Evolutionary conservation across 2,329 filamentous ascomycete genomes (phyloP), one percentile per base, ranked within the genome.

Genomic region (Fusarium sp.): DNA sequence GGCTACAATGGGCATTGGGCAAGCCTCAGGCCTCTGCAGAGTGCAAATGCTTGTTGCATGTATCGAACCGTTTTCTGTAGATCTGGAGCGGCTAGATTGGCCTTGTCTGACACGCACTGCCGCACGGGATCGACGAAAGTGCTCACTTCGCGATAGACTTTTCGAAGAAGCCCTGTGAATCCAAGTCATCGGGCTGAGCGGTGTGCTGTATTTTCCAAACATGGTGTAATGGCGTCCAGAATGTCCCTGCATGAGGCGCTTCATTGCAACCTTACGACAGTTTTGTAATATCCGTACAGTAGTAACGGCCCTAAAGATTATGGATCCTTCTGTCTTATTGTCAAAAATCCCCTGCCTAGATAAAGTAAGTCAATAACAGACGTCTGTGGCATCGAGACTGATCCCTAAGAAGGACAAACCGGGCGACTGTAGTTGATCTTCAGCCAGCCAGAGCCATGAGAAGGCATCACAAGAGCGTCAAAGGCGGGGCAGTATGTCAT

Each of bases 191-290:
- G 36, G 49, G 33, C 38, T 26, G 57, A 58, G 71, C 66, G 66
- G 63, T 72, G 71, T 60, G 46, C 36, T 59, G 26, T 40, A 39
- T 48, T 65, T 36, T 26, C 45, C 39, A 46, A 33, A 58, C 28
- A 51, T 48, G 38, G 43, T 54, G 66, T 49, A 48, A 58, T 63
- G 43, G 22, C 51, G 48, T 45, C 40, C 42, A 42, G 20, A 54
- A 60, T 68, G 66, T 70, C 67, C 67, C 63, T 70, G 67, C 67
- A 71, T 70, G 50, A 68, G 50, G 54, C 31, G 63, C 39, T 49
- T 39, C 45, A 36, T 38, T 70, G 57, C 39, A 64, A 71, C 67
- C 53, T 64, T 51, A 42, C 17, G 43, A 59, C 28, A 40, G 54
- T 17, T 31, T 11, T 31, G 28, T 38, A 44, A 45, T 54, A 42